A percentile compares a stretch with the other conserved stretches of the same genome.
Evolutionary conservation across 345 rosid genomes (phyloP).

Genomic region (Melaleuca quinquenervia): DNA sequence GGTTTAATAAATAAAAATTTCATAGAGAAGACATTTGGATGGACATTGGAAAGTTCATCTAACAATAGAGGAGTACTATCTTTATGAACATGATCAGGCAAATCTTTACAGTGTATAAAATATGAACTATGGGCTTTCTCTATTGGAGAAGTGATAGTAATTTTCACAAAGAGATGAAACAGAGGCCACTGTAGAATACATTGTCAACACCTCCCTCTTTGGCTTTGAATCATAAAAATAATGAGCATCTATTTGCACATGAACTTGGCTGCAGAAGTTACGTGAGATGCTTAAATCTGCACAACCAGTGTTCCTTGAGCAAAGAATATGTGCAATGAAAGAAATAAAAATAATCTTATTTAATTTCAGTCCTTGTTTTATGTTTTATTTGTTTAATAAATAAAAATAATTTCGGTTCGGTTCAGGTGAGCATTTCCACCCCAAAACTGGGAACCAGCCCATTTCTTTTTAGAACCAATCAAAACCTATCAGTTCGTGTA

Average conservation of each 20-base stretch:
- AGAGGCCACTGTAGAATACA: not conserved
- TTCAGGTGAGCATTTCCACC: too few relatives aligned
- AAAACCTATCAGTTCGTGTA: too few relatives aligned
- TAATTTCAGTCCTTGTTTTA: too few relatives aligned
- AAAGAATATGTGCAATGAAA: too few relatives aligned
- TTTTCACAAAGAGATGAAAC: not conserved
- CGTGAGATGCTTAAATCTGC: not conserved
- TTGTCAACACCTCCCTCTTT: not conserved
- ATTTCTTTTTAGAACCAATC: too few relatives aligned
- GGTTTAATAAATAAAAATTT: not conserved
- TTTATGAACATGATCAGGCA: not conserved
- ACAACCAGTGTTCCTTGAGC: not conserved
- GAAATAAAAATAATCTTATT: too few relatives aligned
- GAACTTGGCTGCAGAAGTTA: not conserved
- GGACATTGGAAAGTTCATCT: not conserved
- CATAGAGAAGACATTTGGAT: not conserved
- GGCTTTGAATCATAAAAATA: not conserved
- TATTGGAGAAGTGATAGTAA: not conserved
- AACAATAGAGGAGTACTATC: not conserved
- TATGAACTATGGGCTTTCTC: not conserved
- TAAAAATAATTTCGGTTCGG: too few relatives aligned
- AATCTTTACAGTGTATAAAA: not conserved
- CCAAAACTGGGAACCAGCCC: too few relatives aligned
- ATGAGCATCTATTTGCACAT: not conserved
- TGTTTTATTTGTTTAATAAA: too few relatives aligned